phyloP scores from a whole-genome alignment of 225 moss, liverwort and hornwort species.

The Bryum argenteum region DNA sequence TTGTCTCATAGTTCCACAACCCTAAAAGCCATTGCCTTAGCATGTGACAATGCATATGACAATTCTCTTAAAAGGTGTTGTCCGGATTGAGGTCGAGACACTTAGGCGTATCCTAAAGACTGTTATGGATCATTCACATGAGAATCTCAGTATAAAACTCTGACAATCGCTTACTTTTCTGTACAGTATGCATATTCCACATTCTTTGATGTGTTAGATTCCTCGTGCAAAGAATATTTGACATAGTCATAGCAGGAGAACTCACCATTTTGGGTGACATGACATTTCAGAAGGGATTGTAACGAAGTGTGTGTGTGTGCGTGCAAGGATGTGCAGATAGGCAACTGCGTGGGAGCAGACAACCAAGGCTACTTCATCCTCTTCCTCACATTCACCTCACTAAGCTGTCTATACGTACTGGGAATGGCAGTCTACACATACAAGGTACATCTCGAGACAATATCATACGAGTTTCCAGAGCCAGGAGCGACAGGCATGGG shows the following conservation, averaged over 20 bases:
- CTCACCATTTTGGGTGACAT: neutral
- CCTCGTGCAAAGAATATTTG: too few relatives aligned
- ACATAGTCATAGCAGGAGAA: too few relatives aligned
- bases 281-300: neutral
- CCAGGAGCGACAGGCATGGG: conserved; percentile 25
- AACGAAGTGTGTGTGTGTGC: too few relatives aligned
- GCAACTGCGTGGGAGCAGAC: conserved; percentile 76
- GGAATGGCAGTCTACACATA: conserved; percentile 59
- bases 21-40: neutral
- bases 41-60: neutral
- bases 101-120: too few relatives aligned
- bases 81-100: too few relatives aligned
- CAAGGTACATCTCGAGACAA: conserved; percentile 27
- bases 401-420: conserved; percentile 63
- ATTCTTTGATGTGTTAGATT: too few relatives aligned
- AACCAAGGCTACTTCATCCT: conserved; percentile 76
- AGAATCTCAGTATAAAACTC: too few relatives aligned
- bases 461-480: conserved; percentile 21
- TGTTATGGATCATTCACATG: too few relatives aligned
- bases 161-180: too few relatives aligned
- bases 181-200: too few relatives aligned
- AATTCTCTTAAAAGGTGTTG: neutral
- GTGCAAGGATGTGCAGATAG: conserved; percentile 54
- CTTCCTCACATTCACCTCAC: conserved; percentile 58
- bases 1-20: neutral